Base-by-base conservation (phyloP, 2,329 filamentous ascomycete species). In the Macrophomina tecta region DNA sequence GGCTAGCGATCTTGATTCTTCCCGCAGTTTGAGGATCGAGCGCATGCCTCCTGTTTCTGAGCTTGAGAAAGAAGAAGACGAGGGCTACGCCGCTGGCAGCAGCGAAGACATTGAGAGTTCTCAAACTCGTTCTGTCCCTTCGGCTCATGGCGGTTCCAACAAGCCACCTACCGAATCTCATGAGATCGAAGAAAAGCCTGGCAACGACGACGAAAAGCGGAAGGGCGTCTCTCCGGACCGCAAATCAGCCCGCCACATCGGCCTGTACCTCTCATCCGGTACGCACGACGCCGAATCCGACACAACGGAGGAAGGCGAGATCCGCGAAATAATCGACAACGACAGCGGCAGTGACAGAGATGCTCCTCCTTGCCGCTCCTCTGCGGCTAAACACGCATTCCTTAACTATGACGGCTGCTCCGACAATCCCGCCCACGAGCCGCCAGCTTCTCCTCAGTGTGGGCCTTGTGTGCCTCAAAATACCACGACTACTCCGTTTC, bases 41-140 rank as follows among this genome's bases (percentile, higher is more conserved):
- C 4, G 7, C 12, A 1, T 30, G 3, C n/a, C n/a, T n/a, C 16
- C 18, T 18, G 30, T 9, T 5, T 6, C 30, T 1, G 56, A 40
- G 3, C 4, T 40, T 16, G 58, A 51, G 45, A 49, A n/a, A 45
- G 58, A 62, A 32, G 58, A 49, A 11, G 58, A 62, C 18, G 30
- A 36, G 5, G 45, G 58, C 32, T 62, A 62, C 58, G 18, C 32
- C 28, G 56, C 38, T 18, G 56, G 40, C 11, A 60, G 40, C 40
- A 46, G 40, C 32, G 58, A 48, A 16, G 42, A 38, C 11, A 11
- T 38, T 23, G 58, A 62, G 16, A 30, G 18, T 16, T 23, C 40
- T 3, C 12, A 9, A 12, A 23, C 32, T 28, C 2, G n/a, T 28
- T 46, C 38, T n/a, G 18, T 28, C 7, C 38, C 36, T 14, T 16